Conservation (phyloP, 2,329 filamentous ascomycete species). For the Nakataea oryzae region DNA sequence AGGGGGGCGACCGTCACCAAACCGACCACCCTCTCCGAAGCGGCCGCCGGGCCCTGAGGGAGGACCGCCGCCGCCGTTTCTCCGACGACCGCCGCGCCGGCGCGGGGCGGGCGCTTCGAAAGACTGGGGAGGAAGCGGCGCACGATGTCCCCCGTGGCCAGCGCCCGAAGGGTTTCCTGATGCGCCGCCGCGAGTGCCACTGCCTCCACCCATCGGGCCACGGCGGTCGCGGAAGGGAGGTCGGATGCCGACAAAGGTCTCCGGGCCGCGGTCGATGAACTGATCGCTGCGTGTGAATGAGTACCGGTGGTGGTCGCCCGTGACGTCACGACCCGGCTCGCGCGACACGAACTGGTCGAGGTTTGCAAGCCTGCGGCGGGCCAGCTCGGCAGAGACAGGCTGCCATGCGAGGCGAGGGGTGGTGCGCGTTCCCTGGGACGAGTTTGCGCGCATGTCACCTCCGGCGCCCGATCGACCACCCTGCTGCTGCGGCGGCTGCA, state of each 20-base stretch:
- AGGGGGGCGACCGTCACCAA: conserved; percentile 2
- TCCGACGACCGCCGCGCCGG: conserved; percentile 1
- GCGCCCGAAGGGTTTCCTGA: neutral
- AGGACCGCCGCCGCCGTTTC: neutral
- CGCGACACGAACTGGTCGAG: conserved; percentile 32
- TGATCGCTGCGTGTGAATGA: conserved; percentile 57
- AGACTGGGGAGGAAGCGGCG: neutral
- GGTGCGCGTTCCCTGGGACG: conserved; percentile 22
- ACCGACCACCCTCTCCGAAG: conserved; percentile 1
- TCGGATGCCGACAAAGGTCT: conserved; percentile 55
- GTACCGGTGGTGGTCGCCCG: conserved; percentile 54
- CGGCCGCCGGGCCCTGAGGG: neutral
- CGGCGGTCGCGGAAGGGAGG: conserved; percentile 43
- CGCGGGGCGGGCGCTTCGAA: conserved; percentile 1
- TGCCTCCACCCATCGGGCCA: conserved; percentile 9
- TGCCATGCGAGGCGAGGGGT: conserved; percentile 32
- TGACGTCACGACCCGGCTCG: conserved; percentile 28
- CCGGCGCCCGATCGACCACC: conserved; percentile 11
- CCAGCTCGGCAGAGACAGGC: conserved; percentile 55
- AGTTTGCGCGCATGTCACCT: neutral
- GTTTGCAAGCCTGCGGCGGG: conserved; percentile 50
- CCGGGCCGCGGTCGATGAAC: conserved; percentile 63
- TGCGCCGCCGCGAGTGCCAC: neutral
- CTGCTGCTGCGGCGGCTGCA: neutral
- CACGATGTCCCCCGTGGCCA: neutral